Percentiles rank a stretch among this genome's conserved stretches.
Conservation (phyloP, 1,284 basidiomycete species). For the Apiotrichum siamense region DNA sequence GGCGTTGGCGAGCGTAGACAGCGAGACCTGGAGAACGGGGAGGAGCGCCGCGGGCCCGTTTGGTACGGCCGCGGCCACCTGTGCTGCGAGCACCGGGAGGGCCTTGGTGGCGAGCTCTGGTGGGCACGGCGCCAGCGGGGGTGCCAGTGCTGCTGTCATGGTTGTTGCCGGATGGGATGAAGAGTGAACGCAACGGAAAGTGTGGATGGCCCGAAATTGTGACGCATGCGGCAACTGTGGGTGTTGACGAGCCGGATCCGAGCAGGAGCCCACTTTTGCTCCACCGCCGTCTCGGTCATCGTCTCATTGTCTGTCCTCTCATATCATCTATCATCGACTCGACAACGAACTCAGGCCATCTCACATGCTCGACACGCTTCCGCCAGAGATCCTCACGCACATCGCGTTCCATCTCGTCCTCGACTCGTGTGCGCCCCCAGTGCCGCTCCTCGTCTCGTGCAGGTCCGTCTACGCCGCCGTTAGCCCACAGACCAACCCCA, state of each 20-base stretch:
- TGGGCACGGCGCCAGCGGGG: background rate
- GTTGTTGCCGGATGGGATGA: background rate
- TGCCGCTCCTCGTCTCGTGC: slow-evolving; percentile 54
- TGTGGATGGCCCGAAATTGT: too few species aligned
- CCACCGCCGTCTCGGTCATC: background rate
- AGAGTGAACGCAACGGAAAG: background rate
- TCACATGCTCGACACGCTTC: slow-evolving; percentile 49
- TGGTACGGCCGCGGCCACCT: background rate
- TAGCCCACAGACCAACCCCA: slow-evolving; percentile 49
- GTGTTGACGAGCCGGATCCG: too few species aligned
- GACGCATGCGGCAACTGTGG: too few species aligned
- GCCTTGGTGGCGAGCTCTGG: slow-evolving; percentile 4
- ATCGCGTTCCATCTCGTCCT: slow-evolving; percentile 54
- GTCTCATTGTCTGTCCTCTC: too few species aligned
- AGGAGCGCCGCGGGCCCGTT: slow-evolving; percentile 2
- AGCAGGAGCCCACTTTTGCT: too few species aligned
- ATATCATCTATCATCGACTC: background rate
- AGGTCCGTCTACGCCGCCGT: slow-evolving; percentile 50
- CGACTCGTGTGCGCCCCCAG: slow-evolving; percentile 25
- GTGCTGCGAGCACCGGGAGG: slow-evolving; percentile 5
- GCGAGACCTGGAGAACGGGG: background rate
- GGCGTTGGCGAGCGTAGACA: slow-evolving; percentile 7
- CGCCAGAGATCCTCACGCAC: slow-evolving; percentile 58
- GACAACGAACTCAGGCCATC: background rate
- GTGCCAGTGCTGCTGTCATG: background rate